Base-by-base conservation (phyloP, 1,284 basidiomycete genomes). In the Microbotryum silenes-acaulis region DNA sequence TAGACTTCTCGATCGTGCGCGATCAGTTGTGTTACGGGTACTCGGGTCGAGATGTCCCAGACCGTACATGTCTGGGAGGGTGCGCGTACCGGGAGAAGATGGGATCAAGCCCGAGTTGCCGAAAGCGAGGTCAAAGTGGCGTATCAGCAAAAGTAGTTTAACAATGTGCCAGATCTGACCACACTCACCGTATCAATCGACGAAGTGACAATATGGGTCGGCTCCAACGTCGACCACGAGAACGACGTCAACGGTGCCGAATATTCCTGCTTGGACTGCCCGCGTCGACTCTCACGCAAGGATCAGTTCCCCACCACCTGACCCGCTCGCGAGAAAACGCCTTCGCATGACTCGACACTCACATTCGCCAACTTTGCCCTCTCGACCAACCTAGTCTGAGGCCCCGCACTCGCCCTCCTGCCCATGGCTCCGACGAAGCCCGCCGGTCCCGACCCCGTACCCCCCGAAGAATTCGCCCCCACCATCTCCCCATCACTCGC, bases 1-100 rank as follows among this genome's bases (percentile, higher is more conserved):
- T 67, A 71, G 8, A 99, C 96, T 75, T 97, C 96, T 53, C 91
- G 85, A 79, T 99, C 96, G 78, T 99, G 96, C 0, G 96, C 96
- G 74, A 78, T 78, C 25, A 78, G 71, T 75, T 99, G 96, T 1
- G 96, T 98, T 72, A 98, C 85, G 18, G 96, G 94, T n/a, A 88
- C 86, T 21, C 86, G 84, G 2, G 91, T 92, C 70, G 96, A 90
- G 73, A 99, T 90, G 74, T 99, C 96, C 94, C 94, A 78, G 25
- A 78, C 74, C 3, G 78, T 77, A 63, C 77, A 78, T 4, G 77
- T 78, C 74, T 56, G 74, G 72, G 53, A 23, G 5, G 37, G 37
- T 18, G 37, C 8, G 37, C 14, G 37, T 42, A 3, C 12, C 37
- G 37, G 5, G 37, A 42, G 14, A 18, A 42, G 37, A 12, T 12